phyloP scores from a whole-genome alignment of 2,329 filamentous ascomycete species.

The Phyllosticta capitalensis region DNA sequence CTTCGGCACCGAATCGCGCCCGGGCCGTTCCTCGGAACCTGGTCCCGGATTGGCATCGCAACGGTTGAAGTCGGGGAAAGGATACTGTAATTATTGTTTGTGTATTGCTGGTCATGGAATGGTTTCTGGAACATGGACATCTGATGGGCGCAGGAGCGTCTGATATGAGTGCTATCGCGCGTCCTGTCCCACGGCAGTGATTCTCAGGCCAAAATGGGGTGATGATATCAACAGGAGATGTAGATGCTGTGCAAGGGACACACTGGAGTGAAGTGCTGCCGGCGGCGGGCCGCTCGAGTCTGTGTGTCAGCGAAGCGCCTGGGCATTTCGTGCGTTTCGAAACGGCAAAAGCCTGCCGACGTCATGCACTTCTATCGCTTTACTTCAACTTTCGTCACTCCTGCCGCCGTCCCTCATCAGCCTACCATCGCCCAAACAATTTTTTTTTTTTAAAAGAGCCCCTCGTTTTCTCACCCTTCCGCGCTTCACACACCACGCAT shows the following conservation, averaged over 20 bases:
- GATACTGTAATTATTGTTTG: background rate
- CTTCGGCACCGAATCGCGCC: background rate
- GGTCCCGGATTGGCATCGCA: background rate
- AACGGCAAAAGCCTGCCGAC: background rate
- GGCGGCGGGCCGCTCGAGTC: background rate
- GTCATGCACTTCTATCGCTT: background rate
- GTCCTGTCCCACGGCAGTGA: background rate
- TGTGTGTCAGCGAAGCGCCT: background rate
- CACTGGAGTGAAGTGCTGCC: background rate
- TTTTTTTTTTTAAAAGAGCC: background rate
- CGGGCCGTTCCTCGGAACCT: background rate
- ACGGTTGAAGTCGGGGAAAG: background rate
- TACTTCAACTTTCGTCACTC: background rate
- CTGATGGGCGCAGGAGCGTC: background rate
- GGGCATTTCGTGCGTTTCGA: background rate
- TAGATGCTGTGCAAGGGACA: background rate
- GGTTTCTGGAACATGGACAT: background rate
- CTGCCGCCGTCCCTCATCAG: background rate
- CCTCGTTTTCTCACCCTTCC: background rate
- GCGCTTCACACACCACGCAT: background rate
- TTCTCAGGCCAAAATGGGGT: background rate
- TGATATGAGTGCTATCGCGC: background rate
- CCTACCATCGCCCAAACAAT: background rate
- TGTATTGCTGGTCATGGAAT: background rate
- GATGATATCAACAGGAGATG: background rate